Conservation (phyloP, 495 filamentous ascomycete species). For the Cercophora samala region DNA sequence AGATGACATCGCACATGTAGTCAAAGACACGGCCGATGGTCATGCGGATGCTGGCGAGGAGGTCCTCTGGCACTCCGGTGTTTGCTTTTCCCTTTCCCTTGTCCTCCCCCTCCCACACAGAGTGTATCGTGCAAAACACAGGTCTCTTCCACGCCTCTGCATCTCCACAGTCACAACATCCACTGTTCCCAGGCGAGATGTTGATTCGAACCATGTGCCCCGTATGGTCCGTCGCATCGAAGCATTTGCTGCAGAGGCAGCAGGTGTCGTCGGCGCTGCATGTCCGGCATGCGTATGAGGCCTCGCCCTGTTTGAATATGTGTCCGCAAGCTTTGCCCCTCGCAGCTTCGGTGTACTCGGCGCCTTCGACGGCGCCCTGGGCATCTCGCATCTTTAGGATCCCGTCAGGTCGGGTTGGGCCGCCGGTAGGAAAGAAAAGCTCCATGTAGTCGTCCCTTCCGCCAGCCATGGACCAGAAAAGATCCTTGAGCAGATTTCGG, state of each 20-base stretch:
- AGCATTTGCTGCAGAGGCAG: conserved; percentile 84
- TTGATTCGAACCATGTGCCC: conserved; percentile 84
- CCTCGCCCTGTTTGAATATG: conserved; percentile 90
- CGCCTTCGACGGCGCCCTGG: conserved; percentile 88
- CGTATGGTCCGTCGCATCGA: conserved; percentile 93
- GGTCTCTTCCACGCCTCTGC: conserved; percentile 86
- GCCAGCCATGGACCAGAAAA: conserved; percentile 81
- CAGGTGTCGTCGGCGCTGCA: conserved; percentile 86
- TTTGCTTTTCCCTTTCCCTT: conserved; percentile 64
- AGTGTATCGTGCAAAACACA: conserved; percentile 91
- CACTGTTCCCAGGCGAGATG: conserved; percentile 82
- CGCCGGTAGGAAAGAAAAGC: conserved; percentile 76
- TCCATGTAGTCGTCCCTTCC: conserved; percentile 67
- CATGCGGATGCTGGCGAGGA: conserved; percentile 69
- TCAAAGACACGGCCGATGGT: conserved; percentile 84
- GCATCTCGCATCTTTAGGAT: conserved; percentile 74
- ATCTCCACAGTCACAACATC: conserved; percentile 97
- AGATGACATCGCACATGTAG: conserved; percentile 95
- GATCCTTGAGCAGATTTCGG: conserved; percentile 65
- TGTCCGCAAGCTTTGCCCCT: conserved; percentile 95
- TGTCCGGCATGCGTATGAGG: conserved; percentile 89
- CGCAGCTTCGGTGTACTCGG: conserved; percentile 90
- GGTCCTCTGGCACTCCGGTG: conserved; percentile 62
- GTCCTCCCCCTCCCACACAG: conserved; percentile 51
- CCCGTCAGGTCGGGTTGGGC: conserved; percentile 46